Conservation (phyloP, 352 stramenopile species). For the Phytophthora ramorum region DNA sequence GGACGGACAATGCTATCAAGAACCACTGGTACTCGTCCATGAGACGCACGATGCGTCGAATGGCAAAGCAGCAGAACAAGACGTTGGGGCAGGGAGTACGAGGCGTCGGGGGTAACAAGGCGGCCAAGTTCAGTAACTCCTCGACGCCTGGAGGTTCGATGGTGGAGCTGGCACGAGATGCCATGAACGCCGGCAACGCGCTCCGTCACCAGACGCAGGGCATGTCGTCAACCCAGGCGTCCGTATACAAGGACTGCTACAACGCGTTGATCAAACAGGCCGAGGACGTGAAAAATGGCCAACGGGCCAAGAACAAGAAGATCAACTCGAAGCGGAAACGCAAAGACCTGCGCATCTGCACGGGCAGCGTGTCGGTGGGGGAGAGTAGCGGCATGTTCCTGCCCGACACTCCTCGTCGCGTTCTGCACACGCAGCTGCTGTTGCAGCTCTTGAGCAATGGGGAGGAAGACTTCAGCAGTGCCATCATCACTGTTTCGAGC, state of each 20-base stretch:
- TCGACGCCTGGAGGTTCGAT: conserved; percentile 33
- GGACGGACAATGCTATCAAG: conserved; percentile 91
- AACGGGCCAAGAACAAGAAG: conserved; percentile 57
- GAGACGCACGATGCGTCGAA: conserved; percentile 89
- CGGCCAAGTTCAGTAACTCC: conserved; percentile 41
- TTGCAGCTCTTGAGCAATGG: conserved; percentile 74
- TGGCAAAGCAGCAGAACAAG: conserved; percentile 90
- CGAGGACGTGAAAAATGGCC: conserved; percentile 36
- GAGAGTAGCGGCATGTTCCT: conserved; percentile 78
- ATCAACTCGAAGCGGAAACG: conserved; percentile 78
- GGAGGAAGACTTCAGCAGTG: conserved; percentile 45
- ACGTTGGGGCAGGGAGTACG: conserved; percentile 44
- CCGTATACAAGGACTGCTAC: conserved; percentile 83
- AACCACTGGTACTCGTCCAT: conserved; percentile 94
- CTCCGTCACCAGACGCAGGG: conserved; percentile 49
- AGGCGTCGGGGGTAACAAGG: conserved; percentile 16
- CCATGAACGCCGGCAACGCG: conserved; percentile 41
- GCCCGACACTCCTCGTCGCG: conserved; percentile 72
- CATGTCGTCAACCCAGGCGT: conserved; percentile 66
- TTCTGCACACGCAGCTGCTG: conserved; percentile 82
- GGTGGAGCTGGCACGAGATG: conserved; percentile 38
- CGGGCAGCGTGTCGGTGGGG: conserved; percentile 31
- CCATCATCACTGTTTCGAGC: conserved; percentile 37
- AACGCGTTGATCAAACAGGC: conserved; percentile 70
- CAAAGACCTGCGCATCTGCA: conserved; percentile 87